Base-by-base conservation (phyloP, 2,329 filamentous ascomycete genomes). In the Cladobotryum mycophilum region DNA sequence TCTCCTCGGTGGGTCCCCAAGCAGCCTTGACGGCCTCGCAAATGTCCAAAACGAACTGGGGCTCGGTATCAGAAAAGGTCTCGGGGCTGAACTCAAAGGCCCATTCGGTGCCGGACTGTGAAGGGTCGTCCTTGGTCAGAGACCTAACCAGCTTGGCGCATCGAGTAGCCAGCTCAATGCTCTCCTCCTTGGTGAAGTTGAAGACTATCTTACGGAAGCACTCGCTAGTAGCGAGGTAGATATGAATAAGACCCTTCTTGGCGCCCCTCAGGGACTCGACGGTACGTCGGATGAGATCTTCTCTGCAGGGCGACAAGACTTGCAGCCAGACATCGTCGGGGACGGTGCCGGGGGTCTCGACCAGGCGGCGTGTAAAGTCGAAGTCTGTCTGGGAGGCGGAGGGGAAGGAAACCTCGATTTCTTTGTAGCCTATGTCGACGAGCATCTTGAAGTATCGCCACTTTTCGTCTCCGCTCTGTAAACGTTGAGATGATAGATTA, bases 361-460 rank as follows among this genome's bases (percentile, higher is more conserved):
- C 82, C 59, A 97, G 76, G 63, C 85, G 83, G 59, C 89, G 80
- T 38, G 90, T 96, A 66, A 97, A 97, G 75, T 96, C 89, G 74
- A 91, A 97, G 73, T 97, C 93, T 63, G 88, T 96, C 66, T 95
- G 86, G 37, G 90, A 96, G 13, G 92, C 90, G 0, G 90, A 95
- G 45, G 92, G 92, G 72, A 96, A 97, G 4, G 91, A 93, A 17
- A 96, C 86, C 67, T 97, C 92, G 58, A 97, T 96, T 72, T 97
- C 92, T 73, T 96, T 97, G 79, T 95, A 97, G 60, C 93, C 92
- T 45, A 96, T 79, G 55, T 92, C 84, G 62, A 86, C 82, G 48
- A 97, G 82, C 89, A 95, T 95, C 71, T 91, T 85, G 77, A 97
- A 97, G 78, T 91, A 97, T 55, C 79, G 77, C 82, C 87, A 93